Evolutionary conservation across 2,329 filamentous ascomycete genomes (phyloP).

Genomic region (Chaetomiaceae sp.): DNA sequence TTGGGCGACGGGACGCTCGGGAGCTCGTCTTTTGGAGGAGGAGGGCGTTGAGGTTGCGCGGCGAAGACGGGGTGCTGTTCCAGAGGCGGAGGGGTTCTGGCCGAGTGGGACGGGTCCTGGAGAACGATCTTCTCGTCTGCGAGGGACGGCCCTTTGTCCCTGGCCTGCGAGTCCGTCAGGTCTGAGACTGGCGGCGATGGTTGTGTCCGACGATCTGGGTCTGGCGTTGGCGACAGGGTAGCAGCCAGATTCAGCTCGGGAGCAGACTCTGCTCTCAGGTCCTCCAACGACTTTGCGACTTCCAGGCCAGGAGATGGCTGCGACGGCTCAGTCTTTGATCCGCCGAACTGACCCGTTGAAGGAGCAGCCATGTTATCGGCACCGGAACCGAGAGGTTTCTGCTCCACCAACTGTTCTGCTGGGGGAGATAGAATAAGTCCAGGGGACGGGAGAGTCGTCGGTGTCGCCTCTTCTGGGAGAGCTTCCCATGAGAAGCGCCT

Average conservation of each 20-base stretch:
- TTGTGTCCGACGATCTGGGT: constrained; percentile 13
- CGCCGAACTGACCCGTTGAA: background rate
- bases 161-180: constrained; percentile 30
- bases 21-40: background rate
- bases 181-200: constrained; percentile 42
- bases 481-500: constrained; percentile 44
- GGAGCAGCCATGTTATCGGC: background rate
- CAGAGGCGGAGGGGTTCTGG: constrained; percentile 36
- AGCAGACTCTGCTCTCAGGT: constrained; percentile 5
- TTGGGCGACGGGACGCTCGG: constrained; percentile 12
- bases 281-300: background rate
- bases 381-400: constrained; percentile 2
- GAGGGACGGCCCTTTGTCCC: constrained; percentile 35
- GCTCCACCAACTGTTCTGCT: constrained; percentile 2
- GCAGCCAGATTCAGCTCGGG: constrained; percentile 28
- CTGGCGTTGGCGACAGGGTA: constrained; percentile 30
- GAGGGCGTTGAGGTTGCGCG: background rate
- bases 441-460: constrained; percentile 22
- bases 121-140: constrained; percentile 43
- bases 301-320: background rate
- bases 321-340: background rate
- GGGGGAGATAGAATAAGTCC: constrained; percentile 2
- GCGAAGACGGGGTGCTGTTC: constrained; percentile 37
- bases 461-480: constrained; percentile 22
- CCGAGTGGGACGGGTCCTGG: constrained; percentile 32